Conservation (phyloP, 129 eudicot species). For the Flaveria linearis region DNA sequence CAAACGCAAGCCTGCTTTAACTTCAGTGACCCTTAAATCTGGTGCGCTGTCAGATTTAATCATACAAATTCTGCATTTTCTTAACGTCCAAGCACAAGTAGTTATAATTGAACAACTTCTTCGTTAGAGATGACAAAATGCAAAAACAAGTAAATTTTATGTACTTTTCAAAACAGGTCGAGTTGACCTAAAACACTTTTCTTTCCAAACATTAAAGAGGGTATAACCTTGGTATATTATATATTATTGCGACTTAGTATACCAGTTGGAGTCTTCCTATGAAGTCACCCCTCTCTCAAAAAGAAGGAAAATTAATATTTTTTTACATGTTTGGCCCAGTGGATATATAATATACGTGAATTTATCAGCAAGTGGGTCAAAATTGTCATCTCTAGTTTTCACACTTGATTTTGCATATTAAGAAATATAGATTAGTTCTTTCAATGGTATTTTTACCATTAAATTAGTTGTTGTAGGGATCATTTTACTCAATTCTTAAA, state of each 20-base stretch:
- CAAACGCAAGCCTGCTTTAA: conserved; percentile 55
- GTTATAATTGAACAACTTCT: not conserved
- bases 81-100: not conserved
- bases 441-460: too few relatives aligned
- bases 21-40: conserved; percentile 55
- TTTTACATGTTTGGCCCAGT: not conserved
- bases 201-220: not conserved
- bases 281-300: not conserved
- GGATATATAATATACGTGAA: too few relatives aligned
- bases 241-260: not conserved
- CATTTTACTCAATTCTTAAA: too few relatives aligned
- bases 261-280: too few relatives aligned
- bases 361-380: too few relatives aligned
- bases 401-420: too few relatives aligned
- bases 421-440: too few relatives aligned
- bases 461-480: too few relatives aligned
- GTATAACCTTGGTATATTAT: not conserved
- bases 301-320: not conserved
- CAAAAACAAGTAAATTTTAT: not conserved
- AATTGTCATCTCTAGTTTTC: too few relatives aligned
- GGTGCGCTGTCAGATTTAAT: conserved; percentile 45
- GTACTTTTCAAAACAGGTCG: not conserved
- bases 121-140: conserved; percentile 5
- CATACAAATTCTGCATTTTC: conserved; percentile 7
- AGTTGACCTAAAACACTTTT: not conserved